phyloP scores from a whole-genome alignment of 1,139 yeast species.

The Pichia terricola region DNA sequence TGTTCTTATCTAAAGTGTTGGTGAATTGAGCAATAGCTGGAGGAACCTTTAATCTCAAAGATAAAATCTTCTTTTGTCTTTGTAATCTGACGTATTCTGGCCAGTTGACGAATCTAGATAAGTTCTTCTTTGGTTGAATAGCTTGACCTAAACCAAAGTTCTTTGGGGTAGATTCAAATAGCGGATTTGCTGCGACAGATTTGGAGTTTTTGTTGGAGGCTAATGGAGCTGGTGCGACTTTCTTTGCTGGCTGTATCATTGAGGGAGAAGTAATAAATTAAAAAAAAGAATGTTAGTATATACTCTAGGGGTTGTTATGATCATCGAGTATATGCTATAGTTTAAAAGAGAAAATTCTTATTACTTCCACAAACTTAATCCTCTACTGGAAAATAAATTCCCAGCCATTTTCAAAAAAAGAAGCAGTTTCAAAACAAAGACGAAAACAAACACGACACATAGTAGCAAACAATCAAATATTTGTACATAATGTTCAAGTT shows the following conservation, averaged over 20 bases:
- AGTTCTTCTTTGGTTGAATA: constrained; percentile 91
- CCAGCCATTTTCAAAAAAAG: constrained; percentile 3
- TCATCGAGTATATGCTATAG: constrained; percentile 10
- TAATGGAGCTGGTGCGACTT: constrained; percentile 86
- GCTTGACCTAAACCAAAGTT: constrained; percentile 95
- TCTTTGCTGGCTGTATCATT: constrained; percentile 81
- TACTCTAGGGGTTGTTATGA: constrained; percentile 2
- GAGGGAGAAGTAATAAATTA: constrained; percentile 35
- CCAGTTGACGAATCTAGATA: constrained; percentile 95
- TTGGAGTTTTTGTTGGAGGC: constrained; percentile 26
- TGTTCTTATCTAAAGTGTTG: constrained; percentile 92
- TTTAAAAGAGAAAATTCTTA: constrained; percentile 1
- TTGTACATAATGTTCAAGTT: no score
- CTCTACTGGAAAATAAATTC: constrained; percentile 10
- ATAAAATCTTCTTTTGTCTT: constrained; percentile 95
- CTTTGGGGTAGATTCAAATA: constrained; percentile 81
- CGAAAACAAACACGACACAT: neutral
- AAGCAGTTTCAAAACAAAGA: constrained; percentile 1
- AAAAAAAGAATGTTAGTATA: constrained; percentile 14
- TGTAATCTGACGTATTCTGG: constrained; percentile 95
- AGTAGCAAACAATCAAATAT: no score
- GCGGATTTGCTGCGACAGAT: constrained; percentile 29
- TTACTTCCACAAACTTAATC: constrained; percentile 8
- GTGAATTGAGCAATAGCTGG: constrained; percentile 97
- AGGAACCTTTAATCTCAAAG: constrained; percentile 95